Evolutionary conservation across 306 rosid species (phyloP).

Genomic region (Dryas alaskensis): DNA sequence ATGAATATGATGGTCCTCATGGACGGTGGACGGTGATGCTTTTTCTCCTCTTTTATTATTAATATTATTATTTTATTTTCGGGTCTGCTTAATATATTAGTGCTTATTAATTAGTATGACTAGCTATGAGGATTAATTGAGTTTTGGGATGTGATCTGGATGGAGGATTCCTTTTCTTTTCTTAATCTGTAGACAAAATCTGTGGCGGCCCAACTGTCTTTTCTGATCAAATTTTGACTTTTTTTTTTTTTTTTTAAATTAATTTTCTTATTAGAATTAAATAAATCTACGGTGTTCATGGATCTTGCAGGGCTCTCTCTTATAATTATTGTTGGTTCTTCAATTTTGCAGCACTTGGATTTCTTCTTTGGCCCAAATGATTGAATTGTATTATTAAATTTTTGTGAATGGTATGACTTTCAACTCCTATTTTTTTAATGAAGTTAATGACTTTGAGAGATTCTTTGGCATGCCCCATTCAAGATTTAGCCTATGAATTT

Average conservation of each 20-base stretch:
- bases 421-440: no score
- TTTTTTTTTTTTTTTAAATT: background rate
- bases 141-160: background rate
- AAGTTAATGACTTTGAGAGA: no score
- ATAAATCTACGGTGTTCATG: constrained; percentile 16
- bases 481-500: no score
- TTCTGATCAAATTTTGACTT: constrained; percentile 27
- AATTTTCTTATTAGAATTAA: background rate
- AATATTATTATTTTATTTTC: no score
- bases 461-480: no score
- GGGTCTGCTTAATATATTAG: no score
- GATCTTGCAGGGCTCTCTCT: constrained; percentile 24
- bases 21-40: no score
- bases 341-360: background rate
- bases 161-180: constrained; percentile 13
- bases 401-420: no score
- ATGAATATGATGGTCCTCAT: no score
- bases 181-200: constrained; percentile 14
- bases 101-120: no score
- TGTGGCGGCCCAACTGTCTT: constrained; percentile 27
- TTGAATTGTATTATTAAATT: background rate
- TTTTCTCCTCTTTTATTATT: no score
- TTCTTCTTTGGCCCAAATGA: background rate
- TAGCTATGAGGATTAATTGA: background rate
- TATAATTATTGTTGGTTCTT: background rate